Base-by-base conservation (phyloP, 2,329 filamentous ascomycete species). In the Stagonosporopsis rhizophila region DNA sequence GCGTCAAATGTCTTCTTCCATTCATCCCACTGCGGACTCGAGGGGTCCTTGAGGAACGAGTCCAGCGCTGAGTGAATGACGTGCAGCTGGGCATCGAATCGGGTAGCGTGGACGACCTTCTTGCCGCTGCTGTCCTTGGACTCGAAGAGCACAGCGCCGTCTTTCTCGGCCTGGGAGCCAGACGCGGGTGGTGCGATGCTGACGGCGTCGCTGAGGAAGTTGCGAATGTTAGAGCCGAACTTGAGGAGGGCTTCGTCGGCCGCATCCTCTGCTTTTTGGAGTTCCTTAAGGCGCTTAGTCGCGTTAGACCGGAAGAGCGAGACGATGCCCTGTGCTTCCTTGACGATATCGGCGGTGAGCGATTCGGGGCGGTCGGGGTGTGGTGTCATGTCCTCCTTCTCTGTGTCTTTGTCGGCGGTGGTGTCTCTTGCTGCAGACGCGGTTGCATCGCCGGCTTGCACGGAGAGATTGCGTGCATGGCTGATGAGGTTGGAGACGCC, bases 51-150 rank as follows among this genome's bases (percentile, higher is more conserved):
- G 52, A 86, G 85, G 77, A 98, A 96, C 67, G 69, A 91, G 60
- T 95, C 89, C 35, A 88, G 77, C 19, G 87, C 90, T 4, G 91
- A 93, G 76, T 99, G 95, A 57, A 99, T 93, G 30, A 96, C 92
- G 73, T 99, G 94, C 59, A 99, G 81, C 77, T 98, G 95, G 0
- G 95, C 95, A 71, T 99, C 95, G 72, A 97, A 94, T 59, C 95
- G 85, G 47, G 92, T 96, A 1, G 92, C 91, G 75, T 99, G 95
- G 62, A 98, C 96, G 15, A 98, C 92, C 52, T 95, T 85, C 81
- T 95, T 97, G 23, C 93, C 94, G 45, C 85, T 85, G 5, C 90
- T 87, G 76, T 97, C 94, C 75, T 94, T 96, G 72, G 91, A 96
- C 79, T 98, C 95, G 69, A 98, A 99, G 4, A 97, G 82, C 28